Base-by-base conservation (phyloP, 176 grass and related monocot genomes). In the Aegilops longissima region DNA sequence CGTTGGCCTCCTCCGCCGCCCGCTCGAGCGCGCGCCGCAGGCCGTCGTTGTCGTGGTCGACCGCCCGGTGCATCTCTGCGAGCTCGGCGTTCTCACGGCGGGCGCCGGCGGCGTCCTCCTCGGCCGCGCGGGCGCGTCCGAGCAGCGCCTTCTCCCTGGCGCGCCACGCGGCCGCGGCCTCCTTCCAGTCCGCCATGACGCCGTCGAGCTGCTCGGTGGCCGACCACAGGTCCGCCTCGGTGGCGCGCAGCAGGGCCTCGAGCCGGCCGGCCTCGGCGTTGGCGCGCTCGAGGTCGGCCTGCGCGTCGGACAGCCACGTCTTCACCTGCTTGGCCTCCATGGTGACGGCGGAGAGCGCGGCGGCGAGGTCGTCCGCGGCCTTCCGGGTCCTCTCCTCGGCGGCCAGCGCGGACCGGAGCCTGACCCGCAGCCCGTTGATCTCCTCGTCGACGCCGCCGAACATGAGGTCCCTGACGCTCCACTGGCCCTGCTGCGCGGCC, bases 71-170 rank as follows among this genome's bases (percentile, higher is more conserved):
- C 38, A 87, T 78, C 6, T 86, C 76, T 2, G 82, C 86, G 67
- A 90, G 54, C 45, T 84, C 92, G 14, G 65, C 42, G 62, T 68
- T 90, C 82, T 95, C 83, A 31, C 63, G 76, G 24, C 89, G 70
- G 5, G 52, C n/a, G 21, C 23, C 65, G 36, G 75, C 83, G 13
- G 87, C 86, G 24, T 90, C 87, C 8, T 83, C 90, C 90, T 98
- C 93, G 7, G 87, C 91, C 3, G 84, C 82, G 52, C 90, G 91
- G 23, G 90, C 88, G 80, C 97, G 95, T 10, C 54, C 88, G 40
- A 93, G 69, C 2, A 96, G 90, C 71, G 84, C 78, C 80, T 90
- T 98, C 84, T 98, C 97, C 87, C 88, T 90, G 72, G 90, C 87
- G 8, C 83, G 88, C 93, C 92, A 98, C 23, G 66, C 63, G 44